Evolutionary conservation across 2,329 filamentous ascomycete genomes (phyloP).

Genomic region (Diplodia mutila): DNA sequence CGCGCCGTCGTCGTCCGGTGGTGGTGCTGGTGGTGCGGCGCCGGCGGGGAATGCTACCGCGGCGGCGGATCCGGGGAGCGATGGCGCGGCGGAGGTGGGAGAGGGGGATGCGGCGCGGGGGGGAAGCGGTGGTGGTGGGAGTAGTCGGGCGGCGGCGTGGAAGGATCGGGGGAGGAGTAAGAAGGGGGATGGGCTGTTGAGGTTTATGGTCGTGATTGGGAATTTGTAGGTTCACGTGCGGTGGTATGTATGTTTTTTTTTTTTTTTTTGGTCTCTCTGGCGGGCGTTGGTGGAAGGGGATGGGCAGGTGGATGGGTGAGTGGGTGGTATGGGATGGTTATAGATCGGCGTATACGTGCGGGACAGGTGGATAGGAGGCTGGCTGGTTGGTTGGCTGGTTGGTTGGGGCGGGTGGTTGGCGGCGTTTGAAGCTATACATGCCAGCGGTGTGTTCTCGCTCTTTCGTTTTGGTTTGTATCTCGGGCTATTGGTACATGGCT

Average conservation of each 20-base stretch:
- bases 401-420: background rate
- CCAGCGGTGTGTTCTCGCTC: background rate
- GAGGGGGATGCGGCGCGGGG: background rate
- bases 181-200: conserved; percentile 52
- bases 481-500: background rate
- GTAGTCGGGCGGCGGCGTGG: conserved; percentile 27
- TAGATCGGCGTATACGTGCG: background rate
- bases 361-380: background rate
- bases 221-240: conserved; percentile 44
- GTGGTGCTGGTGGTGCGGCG: conserved; percentile 27
- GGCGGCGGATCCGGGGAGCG: background rate
- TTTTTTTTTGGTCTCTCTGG: background rate
- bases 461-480: background rate
- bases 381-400: background rate
- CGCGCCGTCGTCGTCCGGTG: too few relatives aligned
- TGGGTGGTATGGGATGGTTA: background rate
- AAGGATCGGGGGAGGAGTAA: conserved; percentile 32
- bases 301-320: background rate
- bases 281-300: background rate
- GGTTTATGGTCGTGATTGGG: conserved; percentile 65
- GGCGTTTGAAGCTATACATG: background rate
- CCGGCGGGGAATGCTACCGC: conserved; percentile 32
- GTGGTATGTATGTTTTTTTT: background rate
- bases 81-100: background rate
- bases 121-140: background rate